These are phyloP conservation scores for Hyaloscypha hepaticicola DNA, from an alignment of 495 filamentous ascomycete genomes.

Conservation along the genomic window DNA sequence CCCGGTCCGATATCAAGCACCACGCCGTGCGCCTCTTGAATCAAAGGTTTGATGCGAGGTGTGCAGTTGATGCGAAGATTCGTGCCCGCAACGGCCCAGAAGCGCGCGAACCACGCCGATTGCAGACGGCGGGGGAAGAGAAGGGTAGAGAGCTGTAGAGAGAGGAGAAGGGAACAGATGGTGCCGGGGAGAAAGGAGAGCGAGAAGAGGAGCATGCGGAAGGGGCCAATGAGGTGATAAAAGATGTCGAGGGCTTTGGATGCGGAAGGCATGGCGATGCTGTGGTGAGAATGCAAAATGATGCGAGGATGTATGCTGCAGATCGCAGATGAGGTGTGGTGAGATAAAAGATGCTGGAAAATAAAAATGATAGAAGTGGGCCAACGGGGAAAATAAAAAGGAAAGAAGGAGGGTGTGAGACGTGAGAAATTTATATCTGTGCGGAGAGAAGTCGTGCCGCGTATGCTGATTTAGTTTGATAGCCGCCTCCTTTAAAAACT, in stretches of 20 bases:
- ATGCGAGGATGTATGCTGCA: neutral
- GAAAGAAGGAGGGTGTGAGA: neutral
- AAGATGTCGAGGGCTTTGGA: slow-evolving; percentile 5
- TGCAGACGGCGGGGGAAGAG: slow-evolving; percentile 37
- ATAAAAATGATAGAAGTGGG: neutral
- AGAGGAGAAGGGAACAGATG: slow-evolving; percentile 31
- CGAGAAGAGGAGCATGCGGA: slow-evolving; percentile 40
- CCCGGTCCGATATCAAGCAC: slow-evolving; percentile 47
- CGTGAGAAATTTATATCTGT: slow-evolving; percentile 4
- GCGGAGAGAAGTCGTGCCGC: neutral
- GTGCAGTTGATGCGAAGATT: slow-evolving; percentile 32
- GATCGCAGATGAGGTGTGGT: neutral
- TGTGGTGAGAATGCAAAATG: neutral
- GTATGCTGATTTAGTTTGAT: neutral
- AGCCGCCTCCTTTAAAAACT: neutral
- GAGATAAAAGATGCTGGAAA: neutral
- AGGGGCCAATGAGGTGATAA: slow-evolving; percentile 31
- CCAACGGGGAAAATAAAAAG: neutral
- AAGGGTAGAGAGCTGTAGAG: slow-evolving; percentile 31
- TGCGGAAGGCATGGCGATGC: neutral
- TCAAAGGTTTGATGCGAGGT: slow-evolving; percentile 40
- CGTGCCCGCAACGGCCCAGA: slow-evolving; percentile 47
- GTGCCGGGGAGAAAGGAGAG: slow-evolving; percentile 31
- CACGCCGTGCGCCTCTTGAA: slow-evolving; percentile 32
- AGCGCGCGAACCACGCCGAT: slow-evolving; percentile 47